Base-by-base conservation (phyloP, 768 basidiomycete species). In the Dictyophora rubrovolvata region DNA sequence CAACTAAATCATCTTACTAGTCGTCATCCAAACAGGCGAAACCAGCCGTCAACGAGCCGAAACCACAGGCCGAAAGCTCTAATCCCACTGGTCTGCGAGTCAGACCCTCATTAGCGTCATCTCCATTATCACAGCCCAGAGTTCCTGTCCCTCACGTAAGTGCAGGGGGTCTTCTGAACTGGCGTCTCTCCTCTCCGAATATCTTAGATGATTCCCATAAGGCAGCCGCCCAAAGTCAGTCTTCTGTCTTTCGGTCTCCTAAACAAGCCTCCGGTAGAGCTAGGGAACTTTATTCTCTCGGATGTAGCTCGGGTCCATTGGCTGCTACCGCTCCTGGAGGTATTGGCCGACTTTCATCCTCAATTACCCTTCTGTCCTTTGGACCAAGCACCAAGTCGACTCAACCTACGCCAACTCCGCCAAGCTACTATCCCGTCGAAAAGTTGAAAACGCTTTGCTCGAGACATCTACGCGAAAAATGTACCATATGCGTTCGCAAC, bases 201-300 rank as follows among this genome's bases (percentile, higher is more conserved):
- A 42, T 42, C n/a, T n/a, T 42, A 12, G 42, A 42, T n/a, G 42
- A 42, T 42, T 42, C 42, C n/a, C 42, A 42, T 42, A 42, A 42
- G n/a, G 42, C 42, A 42, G 14, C n/a, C 42, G 42, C 42, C 12
- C 42, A 28, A 28, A 28, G 7, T 28, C 28, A 28, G 28, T 28
- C 28, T 28, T 42, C 42, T 42, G n/a, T 42, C n/a, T 4, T n/a
- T 42, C 42, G 42, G 42, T 42, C 42, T 42, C 14, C n/a, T n/a
- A 42, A 49, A 35, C 61, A 56, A 16, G 64, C 64, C 7, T 51
- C 55, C 21, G 64, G 64, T 5, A 60, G 64, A 5, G 35, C 63
- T 10, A 54, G 48, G 52, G 64, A 65, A 10, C 48, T 65, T 20
- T 65, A 60, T 50, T 23, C 60, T 28, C 22, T 52, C n/a, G 64